These are phyloP conservation scores for Triangularia verruculosa DNA, from an alignment of 2,329 filamentous ascomycete species.

Conservation along the genomic window DNA sequence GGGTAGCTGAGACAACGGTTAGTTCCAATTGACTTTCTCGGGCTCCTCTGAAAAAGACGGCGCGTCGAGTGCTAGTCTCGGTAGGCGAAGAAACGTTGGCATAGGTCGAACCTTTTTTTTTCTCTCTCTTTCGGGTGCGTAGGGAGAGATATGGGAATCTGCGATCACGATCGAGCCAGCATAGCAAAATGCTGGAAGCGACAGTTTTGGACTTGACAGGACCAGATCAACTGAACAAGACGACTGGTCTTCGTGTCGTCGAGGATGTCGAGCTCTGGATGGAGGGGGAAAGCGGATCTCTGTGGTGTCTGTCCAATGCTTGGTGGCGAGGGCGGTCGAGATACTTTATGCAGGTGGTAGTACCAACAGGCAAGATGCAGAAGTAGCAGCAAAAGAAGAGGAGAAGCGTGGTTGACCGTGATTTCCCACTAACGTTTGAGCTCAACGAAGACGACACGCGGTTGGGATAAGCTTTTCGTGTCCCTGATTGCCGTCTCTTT, in stretches of 20 bases:
- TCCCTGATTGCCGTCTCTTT: neutral
- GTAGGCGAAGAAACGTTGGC: constrained; percentile 4
- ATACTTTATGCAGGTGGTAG: constrained; percentile 3
- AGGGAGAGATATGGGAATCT: constrained; percentile 5
- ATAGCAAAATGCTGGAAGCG: constrained; percentile 7
- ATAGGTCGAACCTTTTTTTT: constrained; percentile 12
- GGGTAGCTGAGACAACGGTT: constrained; percentile 11
- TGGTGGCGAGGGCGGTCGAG: constrained; percentile 1
- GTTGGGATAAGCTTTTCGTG: neutral
- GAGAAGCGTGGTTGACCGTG: neutral
- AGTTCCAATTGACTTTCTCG: constrained; percentile 13
- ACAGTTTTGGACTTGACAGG: neutral
- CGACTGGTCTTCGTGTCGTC: neutral
- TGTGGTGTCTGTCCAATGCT: neutral
- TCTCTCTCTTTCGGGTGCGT: neutral
- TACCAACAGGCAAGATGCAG: neutral
- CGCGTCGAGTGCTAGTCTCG: constrained; percentile 1
- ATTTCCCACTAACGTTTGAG: constrained; percentile 3
- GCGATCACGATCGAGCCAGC: neutral
- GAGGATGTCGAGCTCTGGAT: neutral
- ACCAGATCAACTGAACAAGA: neutral
- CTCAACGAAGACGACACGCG: neutral
- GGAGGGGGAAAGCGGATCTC: neutral
- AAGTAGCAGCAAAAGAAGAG: neutral
- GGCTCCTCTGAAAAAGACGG: constrained; percentile 1